phyloP scores from a whole-genome alignment of 1,284 basidiomycete species.

The Austroboletus novae-zelandiae region DNA sequence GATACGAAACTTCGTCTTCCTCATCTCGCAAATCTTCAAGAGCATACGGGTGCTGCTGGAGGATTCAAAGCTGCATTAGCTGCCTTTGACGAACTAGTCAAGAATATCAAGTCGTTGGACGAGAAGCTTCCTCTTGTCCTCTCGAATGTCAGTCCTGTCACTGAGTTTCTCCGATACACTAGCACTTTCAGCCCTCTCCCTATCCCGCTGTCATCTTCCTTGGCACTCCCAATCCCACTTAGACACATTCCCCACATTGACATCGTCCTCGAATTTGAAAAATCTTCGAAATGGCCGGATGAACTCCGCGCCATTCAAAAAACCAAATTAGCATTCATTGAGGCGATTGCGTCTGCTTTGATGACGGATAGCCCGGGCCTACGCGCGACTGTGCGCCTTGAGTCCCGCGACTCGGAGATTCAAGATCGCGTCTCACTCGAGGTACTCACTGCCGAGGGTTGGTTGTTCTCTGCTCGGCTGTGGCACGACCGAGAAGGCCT shows the following conservation, averaged over 20 bases:
- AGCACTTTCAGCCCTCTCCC: conserved; percentile 70
- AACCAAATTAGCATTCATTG: conserved; percentile 92
- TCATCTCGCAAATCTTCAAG: conserved; percentile 48
- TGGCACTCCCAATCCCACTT: conserved; percentile 55
- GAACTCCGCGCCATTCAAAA: conserved; percentile 92
- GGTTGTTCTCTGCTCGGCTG: conserved; percentile 83
- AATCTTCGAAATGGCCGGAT: conserved; percentile 93
- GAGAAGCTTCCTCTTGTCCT: conserved; percentile 81
- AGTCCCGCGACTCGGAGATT: conserved; percentile 50
- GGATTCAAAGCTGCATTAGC: conserved; percentile 79
- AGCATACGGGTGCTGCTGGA: conserved; percentile 43
- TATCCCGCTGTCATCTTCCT: conserved; percentile 47
- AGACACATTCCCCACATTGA: conserved; percentile 71
- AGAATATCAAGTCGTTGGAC: conserved; percentile 75
- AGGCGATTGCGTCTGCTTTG: conserved; percentile 67
- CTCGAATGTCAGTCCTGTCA: conserved; percentile 72
- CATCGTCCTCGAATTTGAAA: conserved; percentile 84
- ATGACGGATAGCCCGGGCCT: conserved; percentile 52
- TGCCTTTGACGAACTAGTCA: conserved; percentile 82
- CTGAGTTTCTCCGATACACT: conserved; percentile 80
- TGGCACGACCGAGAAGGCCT: conserved; percentile 86
- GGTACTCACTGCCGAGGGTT: conserved; percentile 78
- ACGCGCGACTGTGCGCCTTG: conserved; percentile 57
- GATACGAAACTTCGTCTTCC: conserved; percentile 71
- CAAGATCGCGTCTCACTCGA: conserved; percentile 77